phyloP scores from a whole-genome alignment of 2,329 filamentous ascomycete species.

The Hirsutella thompsonii region DNA sequence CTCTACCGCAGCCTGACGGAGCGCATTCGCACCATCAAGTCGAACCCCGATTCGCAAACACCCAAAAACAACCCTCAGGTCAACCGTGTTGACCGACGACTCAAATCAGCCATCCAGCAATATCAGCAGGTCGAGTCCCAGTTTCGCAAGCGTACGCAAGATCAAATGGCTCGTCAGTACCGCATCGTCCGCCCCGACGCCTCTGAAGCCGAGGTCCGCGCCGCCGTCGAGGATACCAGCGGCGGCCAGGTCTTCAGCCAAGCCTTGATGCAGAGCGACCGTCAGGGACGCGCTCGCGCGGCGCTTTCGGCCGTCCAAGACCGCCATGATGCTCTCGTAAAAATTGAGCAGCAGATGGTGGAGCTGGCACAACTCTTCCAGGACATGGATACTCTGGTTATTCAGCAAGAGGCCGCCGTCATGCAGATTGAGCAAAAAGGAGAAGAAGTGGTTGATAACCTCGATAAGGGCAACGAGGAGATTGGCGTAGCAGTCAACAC shows the following conservation, averaged over 20 bases:
- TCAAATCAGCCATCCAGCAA: conserved; percentile 68
- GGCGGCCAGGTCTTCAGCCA: conserved; percentile 78
- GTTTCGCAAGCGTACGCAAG: conserved; percentile 68
- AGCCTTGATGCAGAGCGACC: conserved; percentile 69
- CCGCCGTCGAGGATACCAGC: conserved; percentile 60
- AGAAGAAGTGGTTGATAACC: conserved; percentile 72
- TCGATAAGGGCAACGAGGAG: conserved; percentile 74
- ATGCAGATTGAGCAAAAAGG: conserved; percentile 75
- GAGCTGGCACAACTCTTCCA: conserved; percentile 81
- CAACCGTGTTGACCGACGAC: conserved; percentile 62
- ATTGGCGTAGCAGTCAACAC: conserved; percentile 72
- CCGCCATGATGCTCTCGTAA: conserved; percentile 76
- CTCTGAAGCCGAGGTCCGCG: conserved; percentile 61
- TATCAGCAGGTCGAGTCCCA: conserved; percentile 72
- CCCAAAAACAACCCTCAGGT: conserved; percentile 70
- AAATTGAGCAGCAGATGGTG: conserved; percentile 84
- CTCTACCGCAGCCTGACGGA: conserved; percentile 69
- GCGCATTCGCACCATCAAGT: conserved; percentile 72
- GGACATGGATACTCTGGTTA: conserved; percentile 73
- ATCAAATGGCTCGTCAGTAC: conserved; percentile 82
- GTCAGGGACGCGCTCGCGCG: conserved; percentile 67
- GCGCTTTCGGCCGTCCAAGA: conserved; percentile 70
- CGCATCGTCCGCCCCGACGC: conserved; percentile 78
- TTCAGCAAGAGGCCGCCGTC: conserved; percentile 75
- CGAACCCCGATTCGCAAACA: conserved; percentile 60